phyloP scores from a whole-genome alignment of 371 early-diverging fungal species.

The Mortierella sp. region DNA sequence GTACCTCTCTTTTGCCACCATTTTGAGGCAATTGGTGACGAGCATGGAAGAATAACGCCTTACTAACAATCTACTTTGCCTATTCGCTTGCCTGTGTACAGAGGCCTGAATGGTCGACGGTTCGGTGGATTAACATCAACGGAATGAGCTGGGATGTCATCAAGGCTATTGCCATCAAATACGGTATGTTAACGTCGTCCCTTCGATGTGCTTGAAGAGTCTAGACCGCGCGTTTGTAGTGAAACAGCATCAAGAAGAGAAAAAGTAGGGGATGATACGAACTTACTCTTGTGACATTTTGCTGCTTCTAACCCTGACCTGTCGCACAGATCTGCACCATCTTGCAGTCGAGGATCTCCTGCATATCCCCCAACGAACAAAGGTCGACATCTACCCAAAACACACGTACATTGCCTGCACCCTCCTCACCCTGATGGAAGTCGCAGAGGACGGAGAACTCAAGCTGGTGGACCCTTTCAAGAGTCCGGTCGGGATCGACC shows the following conservation, averaged over 20 bases:
- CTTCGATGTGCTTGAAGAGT: not conserved
- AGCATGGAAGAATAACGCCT: not conserved
- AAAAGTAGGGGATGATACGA: not conserved
- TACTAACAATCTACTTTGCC: not conserved
- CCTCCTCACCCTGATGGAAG: constrained; percentile 52
- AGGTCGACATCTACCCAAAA: constrained; percentile 57
- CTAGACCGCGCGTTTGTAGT: not conserved
- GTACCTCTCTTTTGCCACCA: not conserved
- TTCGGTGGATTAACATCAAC: constrained; percentile 66
- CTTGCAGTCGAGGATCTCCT: constrained; percentile 63
- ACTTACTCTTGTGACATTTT: not conserved
- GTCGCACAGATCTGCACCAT: constrained; percentile 59
- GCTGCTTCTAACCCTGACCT: not conserved
- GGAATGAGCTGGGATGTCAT: constrained; percentile 66
- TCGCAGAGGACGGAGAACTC: constrained; percentile 25
- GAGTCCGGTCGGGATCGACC: constrained; percentile 31
- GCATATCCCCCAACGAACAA: constrained; percentile 60
- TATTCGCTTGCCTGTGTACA: not conserved
- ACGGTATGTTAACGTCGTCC: constrained; percentile 33
- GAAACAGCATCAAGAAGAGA: not conserved
- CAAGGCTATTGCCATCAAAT: constrained; percentile 53
- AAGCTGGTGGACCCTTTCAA: constrained; percentile 28
- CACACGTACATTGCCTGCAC: constrained; percentile 55
- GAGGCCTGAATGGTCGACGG: constrained; percentile 59
- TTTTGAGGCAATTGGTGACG: too few relatives aligned